Conservation (phyloP, 2,329 filamentous ascomycete genomes). For the Apiospora rasikravindrae region DNA sequence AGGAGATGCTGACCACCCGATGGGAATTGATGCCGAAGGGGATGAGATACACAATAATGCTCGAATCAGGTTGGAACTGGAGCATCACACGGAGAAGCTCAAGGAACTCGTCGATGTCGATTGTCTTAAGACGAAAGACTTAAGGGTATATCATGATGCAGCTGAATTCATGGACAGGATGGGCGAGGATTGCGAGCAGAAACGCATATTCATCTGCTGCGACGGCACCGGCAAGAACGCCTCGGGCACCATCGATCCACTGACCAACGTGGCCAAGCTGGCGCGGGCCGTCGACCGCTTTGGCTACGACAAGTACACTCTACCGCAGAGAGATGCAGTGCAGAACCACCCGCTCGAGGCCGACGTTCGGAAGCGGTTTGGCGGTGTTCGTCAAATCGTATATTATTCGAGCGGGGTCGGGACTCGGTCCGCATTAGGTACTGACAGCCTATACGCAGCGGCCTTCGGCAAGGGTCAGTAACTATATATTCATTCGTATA, state of each 20-base stretch:
- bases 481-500: neutral
- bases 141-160: too few relatives aligned
- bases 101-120: neutral
- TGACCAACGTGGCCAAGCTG: slow-evolving; percentile 29
- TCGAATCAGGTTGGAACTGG: neutral
- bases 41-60: too few relatives aligned
- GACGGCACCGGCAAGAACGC: slow-evolving; percentile 29
- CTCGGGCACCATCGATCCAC: slow-evolving; percentile 19
- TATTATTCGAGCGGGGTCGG: neutral
- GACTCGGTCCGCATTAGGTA: neutral
- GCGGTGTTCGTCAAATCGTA: neutral
- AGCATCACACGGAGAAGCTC: neutral
- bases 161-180: neutral
- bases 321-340: neutral
- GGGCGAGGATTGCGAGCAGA: neutral
- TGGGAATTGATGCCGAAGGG: too few relatives aligned
- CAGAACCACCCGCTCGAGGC: neutral
- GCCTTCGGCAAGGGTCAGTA: neutral
- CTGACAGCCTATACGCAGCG: neutral
- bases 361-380: slow-evolving; percentile 32
- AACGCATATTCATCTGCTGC: slow-evolving; percentile 27
- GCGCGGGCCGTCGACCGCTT: slow-evolving; percentile 26
- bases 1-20: too few relatives aligned
- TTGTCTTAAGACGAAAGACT: fast-evolving
- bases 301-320: slow-evolving; percentile 25